phyloP scores from a whole-genome alignment of 306 rosid genomes.

The Argentina anserina region DNA sequence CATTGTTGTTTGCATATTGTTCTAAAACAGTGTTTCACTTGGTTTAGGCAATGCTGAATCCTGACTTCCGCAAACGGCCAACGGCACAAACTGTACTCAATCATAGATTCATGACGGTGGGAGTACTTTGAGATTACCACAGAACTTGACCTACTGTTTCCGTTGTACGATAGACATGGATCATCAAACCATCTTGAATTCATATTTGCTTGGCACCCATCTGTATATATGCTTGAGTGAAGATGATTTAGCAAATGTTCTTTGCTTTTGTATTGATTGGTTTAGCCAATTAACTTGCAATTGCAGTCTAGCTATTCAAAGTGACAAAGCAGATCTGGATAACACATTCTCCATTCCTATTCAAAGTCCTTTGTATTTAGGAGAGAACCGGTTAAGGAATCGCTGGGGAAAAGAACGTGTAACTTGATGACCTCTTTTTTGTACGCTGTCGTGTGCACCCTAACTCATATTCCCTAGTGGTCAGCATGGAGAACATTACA shows the following conservation, averaged over 20 bases:
- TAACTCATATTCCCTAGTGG: constrained; percentile 74
- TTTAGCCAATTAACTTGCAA: too few relatives aligned
- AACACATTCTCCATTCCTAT: too few relatives aligned
- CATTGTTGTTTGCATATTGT: not conserved
- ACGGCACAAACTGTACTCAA: constrained; percentile 67
- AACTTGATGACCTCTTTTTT: not conserved
- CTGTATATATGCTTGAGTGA: not conserved
- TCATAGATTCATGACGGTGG: constrained; percentile 60
- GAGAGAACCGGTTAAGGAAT: too few relatives aligned
- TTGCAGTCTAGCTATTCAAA: too few relatives aligned
- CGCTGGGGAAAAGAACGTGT: too few relatives aligned
- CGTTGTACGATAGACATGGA: not conserved
- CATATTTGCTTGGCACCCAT: not conserved
- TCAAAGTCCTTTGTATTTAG: too few relatives aligned
- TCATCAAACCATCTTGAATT: not conserved
- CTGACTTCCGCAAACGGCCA: constrained; percentile 78
- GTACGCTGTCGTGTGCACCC: constrained; percentile 71
- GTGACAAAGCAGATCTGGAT: too few relatives aligned
- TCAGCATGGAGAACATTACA: constrained; percentile 90
- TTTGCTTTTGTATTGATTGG: too few relatives aligned
- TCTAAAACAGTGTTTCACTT: constrained; percentile 8
- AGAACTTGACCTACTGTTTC: not conserved
- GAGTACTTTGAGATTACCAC: constrained; percentile 38
- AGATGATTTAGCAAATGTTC: not conserved
- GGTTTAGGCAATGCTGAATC: constrained; percentile 77